Evolutionary conservation across 2,329 filamentous ascomycete species (phyloP), one percentile per base, ranked within the genome.

Genomic region (Beauveria rudraprayagi): DNA sequence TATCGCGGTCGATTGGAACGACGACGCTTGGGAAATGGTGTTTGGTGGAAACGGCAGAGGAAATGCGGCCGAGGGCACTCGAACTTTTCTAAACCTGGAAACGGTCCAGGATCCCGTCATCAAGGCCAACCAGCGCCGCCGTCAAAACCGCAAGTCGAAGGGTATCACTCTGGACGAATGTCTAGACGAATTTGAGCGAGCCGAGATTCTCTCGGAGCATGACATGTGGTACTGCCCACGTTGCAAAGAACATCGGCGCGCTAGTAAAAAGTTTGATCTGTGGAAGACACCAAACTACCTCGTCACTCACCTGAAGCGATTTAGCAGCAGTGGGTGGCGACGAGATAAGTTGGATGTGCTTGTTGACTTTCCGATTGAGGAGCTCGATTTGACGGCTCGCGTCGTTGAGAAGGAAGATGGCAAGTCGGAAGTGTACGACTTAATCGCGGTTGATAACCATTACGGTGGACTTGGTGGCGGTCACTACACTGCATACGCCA

Each of bases 201-300:
- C 92, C 63, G 94, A 99, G 74, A 86, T 96, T 16, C 79, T 99
- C 5, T 97, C 93, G 0, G 91, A 97, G 72, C 90, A 95, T 70
- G 95, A 99, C 71, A 93, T 91, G 63, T 99, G 94, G 94, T 97
- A 95, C 72, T 99, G 94, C 70, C 93, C 91, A 61, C 85, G 91
- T 34, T 99, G 94, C 81, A 97, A 97, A 73, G 91, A 96, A 68
- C 89, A 96, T 69, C 86, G 91, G 17, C 87, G 91, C 63, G 94
- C 94, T 22, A 92, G 88, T 76, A 99, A 99, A 79, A 97, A 94
- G 69, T 91, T 99, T 58, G 92, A 97, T 70, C 83, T 99, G 19
- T 99, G 94, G 94, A 97, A 93, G 70, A 88, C 90, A 2, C 94
- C 94, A 0, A 94, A 99, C 72, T 95, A 97, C 63, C 82, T 99